phyloP scores from a whole-genome alignment of 2,329 filamentous ascomycete species.

The Zasmidium angulare region DNA sequence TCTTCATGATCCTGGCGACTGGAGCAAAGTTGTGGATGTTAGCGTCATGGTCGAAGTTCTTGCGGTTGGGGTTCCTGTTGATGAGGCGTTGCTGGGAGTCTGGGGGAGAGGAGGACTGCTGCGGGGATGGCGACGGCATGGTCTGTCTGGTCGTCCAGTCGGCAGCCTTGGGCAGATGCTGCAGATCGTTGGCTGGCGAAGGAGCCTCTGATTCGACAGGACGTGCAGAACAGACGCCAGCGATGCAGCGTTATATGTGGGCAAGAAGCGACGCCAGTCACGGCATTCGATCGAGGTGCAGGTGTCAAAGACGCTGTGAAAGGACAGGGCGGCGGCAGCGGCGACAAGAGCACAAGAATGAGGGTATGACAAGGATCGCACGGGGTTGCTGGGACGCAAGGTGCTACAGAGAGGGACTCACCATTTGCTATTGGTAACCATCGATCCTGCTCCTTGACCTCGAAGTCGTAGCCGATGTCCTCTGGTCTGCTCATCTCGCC shows the following conservation, averaged over 20 bases:
- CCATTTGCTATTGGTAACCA: conserved; percentile 99
- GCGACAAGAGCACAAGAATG: conserved; percentile 29
- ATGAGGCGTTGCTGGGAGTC: conserved; percentile 24
- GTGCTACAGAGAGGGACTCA: conserved; percentile 58
- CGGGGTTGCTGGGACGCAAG: conserved; percentile 26
- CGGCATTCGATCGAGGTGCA: conserved; percentile 29
- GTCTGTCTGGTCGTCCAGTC: conserved; percentile 33
- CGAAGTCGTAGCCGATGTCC: conserved; percentile 79
- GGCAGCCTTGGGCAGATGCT: conserved; percentile 31
- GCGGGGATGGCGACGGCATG: conserved; percentile 47
- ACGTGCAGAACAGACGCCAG: conserved; percentile 47
- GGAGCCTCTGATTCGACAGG: conserved; percentile 47
- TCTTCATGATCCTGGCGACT: conserved; percentile 99
- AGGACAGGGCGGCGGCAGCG: not conserved
- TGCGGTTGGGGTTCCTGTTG: conserved; percentile 31
- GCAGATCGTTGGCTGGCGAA: conserved; percentile 35
- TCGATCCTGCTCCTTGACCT: conserved; percentile 99
- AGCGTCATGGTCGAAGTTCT: conserved; percentile 66
- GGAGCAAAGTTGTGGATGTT: conserved; percentile 89
- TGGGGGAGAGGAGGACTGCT: conserved; percentile 30
- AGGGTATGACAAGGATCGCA: conserved; percentile 27
- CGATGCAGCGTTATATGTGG: conserved; percentile 43
- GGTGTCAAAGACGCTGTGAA: conserved; percentile 27
- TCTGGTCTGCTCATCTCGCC: conserved; percentile 31
- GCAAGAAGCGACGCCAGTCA: conserved; percentile 28